Conservation (phyloP, 73 alveolate genomes). For the Paramecium caudatum region DNA sequence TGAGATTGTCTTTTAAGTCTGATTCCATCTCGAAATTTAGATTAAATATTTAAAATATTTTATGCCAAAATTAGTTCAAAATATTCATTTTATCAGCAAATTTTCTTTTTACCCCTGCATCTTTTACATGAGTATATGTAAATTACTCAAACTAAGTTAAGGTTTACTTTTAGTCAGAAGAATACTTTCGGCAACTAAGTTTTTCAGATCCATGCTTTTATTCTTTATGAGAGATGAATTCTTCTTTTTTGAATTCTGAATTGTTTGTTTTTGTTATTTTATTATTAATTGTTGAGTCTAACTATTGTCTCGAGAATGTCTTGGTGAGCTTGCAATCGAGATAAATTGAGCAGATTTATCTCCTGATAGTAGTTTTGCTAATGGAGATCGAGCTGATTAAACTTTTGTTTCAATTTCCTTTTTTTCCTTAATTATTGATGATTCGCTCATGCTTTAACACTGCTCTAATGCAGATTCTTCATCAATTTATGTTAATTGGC, state of each 20-base stretch:
- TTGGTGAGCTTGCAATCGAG: slow-evolving; percentile 52
- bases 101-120: slow-evolving; percentile 34
- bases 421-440: not conserved
- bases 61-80: too few species aligned
- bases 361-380: not conserved
- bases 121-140: not conserved
- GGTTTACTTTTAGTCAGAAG: not conserved
- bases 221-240: slow-evolving; percentile 43
- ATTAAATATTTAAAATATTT: slow-evolving; percentile 20
- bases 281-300: not conserved
- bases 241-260: slow-evolving; percentile 46
- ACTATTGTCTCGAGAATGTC: slow-evolving; percentile 53
- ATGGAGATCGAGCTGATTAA: slow-evolving; percentile 32
- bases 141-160: not conserved
- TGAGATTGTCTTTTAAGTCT: slow-evolving; percentile 4
- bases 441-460: slow-evolving; percentile 41
- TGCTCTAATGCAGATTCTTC: slow-evolving; percentile 50
- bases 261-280: not conserved
- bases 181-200: not conserved
- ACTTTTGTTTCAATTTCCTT: not conserved
- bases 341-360: not conserved
- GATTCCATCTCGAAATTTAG: not conserved
- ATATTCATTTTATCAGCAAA: not conserved
- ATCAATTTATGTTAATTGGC: slow-evolving; percentile 40
- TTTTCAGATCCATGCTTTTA: slow-evolving; percentile 64